Evolutionary conservation across 805 yeast species (phyloP).

Genomic region (Hagleromyces aurorensis): DNA sequence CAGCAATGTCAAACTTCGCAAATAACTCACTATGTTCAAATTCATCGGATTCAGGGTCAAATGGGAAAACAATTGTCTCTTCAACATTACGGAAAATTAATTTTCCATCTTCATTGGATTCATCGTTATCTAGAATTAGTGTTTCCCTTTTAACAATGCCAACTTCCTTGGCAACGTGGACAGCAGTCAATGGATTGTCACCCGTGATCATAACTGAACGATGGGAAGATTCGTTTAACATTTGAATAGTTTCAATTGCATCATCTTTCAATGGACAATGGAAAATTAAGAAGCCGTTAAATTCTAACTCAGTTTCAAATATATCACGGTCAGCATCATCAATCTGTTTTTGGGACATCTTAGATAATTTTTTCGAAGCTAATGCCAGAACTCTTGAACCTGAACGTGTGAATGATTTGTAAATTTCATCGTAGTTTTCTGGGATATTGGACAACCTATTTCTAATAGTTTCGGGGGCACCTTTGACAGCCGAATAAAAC

Average conservation of each 20-base stretch:
- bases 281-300: constrained; percentile 93
- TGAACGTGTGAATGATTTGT: constrained; percentile 83
- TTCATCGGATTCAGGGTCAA: constrained; percentile 42
- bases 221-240: constrained; percentile 92
- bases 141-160: constrained; percentile 77
- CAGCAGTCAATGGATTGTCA: constrained; percentile 97
- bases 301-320: constrained; percentile 64
- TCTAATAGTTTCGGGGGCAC: constrained; percentile 95
- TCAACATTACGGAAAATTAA: constrained; percentile 81
- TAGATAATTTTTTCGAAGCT: constrained; percentile 69
- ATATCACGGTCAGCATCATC: constrained; percentile 62
- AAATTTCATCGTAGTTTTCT: constrained; percentile 70
- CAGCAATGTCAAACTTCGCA: constrained; percentile 71
- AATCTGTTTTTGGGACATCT: constrained; percentile 40
- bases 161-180: constrained; percentile 93
- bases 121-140: constrained; percentile 79
- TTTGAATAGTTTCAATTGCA: constrained; percentile 81
- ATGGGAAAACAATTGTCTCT: constrained; percentile 64
- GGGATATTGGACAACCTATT: constrained; percentile 69
- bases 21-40: constrained; percentile 40
- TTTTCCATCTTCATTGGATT: constrained; percentile 42
- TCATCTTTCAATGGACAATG: constrained; percentile 94
- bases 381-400: constrained; percentile 97
- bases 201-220: constrained; percentile 98
- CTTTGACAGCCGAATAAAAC: constrained; percentile 79